Conservation (phyloP, 352 stramenopile species). For the Aphanomyces astaci region DNA sequence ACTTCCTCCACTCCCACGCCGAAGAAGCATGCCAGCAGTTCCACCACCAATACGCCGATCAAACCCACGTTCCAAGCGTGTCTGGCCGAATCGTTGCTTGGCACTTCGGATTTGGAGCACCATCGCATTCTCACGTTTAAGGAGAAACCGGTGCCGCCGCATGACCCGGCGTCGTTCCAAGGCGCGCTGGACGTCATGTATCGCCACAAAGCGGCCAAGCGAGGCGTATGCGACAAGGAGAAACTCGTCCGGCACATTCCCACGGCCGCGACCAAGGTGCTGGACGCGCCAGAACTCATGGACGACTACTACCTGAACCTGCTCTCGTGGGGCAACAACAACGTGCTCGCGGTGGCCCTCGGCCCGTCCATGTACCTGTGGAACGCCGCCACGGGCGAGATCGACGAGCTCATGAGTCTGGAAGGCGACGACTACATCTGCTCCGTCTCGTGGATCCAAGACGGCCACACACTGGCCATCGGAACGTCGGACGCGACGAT, state of each 20-base stretch:
- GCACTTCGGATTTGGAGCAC: slow-evolving; percentile 58
- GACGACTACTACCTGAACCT: slow-evolving; percentile 96
- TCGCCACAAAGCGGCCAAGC: slow-evolving; percentile 81
- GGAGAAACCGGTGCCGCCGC: slow-evolving; percentile 89
- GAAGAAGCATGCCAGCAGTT: neutral
- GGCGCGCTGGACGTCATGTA: slow-evolving; percentile 96
- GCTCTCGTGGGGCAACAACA: slow-evolving; percentile 85
- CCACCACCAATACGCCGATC: neutral
- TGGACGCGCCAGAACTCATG: slow-evolving; percentile 89
- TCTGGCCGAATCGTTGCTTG: slow-evolving; percentile 72
- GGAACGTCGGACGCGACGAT: slow-evolving; percentile 73
- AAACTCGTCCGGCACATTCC: slow-evolving; percentile 94
- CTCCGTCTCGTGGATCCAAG: slow-evolving; percentile 82
- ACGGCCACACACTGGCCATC: slow-evolving; percentile 80
- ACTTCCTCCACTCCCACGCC: neutral
- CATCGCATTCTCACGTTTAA: slow-evolving; percentile 97
- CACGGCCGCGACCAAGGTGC: slow-evolving; percentile 90
- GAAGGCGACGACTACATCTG: slow-evolving; percentile 88
- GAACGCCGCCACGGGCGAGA: slow-evolving; percentile 84
- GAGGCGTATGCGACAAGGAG: slow-evolving; percentile 52
- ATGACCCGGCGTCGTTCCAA: slow-evolving; percentile 89
- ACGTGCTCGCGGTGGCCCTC: slow-evolving; percentile 87
- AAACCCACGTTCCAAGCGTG: slow-evolving; percentile 64
- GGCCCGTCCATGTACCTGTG: slow-evolving; percentile 88
- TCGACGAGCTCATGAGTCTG: slow-evolving; percentile 83